Base-by-base conservation (phyloP, 1,284 basidiomycete species). In the Moesziomyces globuligerus region DNA sequence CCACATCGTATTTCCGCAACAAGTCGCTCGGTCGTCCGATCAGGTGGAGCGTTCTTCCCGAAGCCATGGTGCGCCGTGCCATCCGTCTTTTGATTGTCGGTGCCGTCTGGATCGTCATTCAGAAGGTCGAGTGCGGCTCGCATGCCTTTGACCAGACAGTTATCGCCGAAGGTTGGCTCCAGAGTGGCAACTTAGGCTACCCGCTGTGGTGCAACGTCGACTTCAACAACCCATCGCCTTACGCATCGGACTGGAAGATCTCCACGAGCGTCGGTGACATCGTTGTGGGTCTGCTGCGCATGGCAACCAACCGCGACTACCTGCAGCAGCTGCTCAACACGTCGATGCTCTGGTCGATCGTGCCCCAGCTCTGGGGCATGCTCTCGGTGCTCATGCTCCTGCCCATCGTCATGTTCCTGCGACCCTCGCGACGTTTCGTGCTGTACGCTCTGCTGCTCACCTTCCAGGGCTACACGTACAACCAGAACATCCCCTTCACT, bases 361-460 rank as follows among this genome's bases (percentile, higher is more conserved):
- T 83, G 61, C 81, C 83, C 42, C 83, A 84, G 69, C 80, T 84
- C 50, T 84, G 83, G 83, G 83, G 83, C 13, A 83, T 83, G 52
- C 77, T 83, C 42, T 75, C 83, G 49, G 82, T 83, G 52, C 81
- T 83, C 50, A 83, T 84, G 73, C 73, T 84, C 38, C 78, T 81
- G 58, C 81, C 80, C 11, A 78, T 80, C 39, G 72, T 83, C 41
- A 83, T 83, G 39, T 79, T 80, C 47, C 60, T 84, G 21, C 69
- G 74, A 9, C 60, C 69, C 41, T 77, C 79, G 46, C 79, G 83
- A 7, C 71, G 83, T 13, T 83, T 83, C 61, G 52, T 79, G 38
- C 55, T 83, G 24, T 83, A 81, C 64, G 52, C 71, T 36, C 48
- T 69, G 47, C 74, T 83, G 38, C 29, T 76, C 13, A 45, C 60